Base-by-base conservation (phyloP, 768 basidiomycete species). In the Neoboletus magnificus region DNA sequence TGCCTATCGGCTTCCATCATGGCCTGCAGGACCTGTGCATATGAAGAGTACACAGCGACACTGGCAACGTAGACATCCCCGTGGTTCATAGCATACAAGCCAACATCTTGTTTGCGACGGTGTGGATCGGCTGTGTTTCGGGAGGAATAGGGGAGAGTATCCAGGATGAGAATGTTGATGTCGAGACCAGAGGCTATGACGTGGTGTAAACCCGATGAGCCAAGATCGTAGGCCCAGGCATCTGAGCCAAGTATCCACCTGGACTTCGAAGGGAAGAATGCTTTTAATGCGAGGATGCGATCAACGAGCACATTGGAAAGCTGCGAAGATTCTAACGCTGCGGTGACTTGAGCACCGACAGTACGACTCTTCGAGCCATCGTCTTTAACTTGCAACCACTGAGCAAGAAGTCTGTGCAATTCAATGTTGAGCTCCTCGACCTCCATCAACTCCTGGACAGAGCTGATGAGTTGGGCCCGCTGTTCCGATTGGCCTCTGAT, bases 191-290 rank as follows among this genome's bases (percentile, higher is more conserved):
- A 96, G 20, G 94, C 85, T 52, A 98, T 89, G 64, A 87, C 86
- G 63, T 98, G 97, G 70, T 99, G 96, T 37, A 99, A 77, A 46
- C 96, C 97, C 2, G 93, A 96, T 3, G 93, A 84, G 40, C 96
- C 97, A 40, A 98, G 84, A 72, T 98, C 97, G 69, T 97, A 93
- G 0, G 95, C 89, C 97, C 97, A 98, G 0, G 92, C 90, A 69
- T 99, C 97, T 20, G 95, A 98, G 20, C 96, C 94, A 62, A 99
- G 89, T 71, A 99, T 98, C 97, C 97, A 99, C 55, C 91, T 80
- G 8, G 91, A 93, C 36, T 77, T 77, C 9, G 84, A 76, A 40
- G 82, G 75, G 62, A 97, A 83, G 61, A 86, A 82, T 20, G 81
- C 72, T 39, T 79, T 79, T 12, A 89, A 75, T 16, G 79, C 65